Evolutionary conservation across 1,284 basidiomycete genomes (phyloP).

Genomic region (Apiotrichum siamense): DNA sequence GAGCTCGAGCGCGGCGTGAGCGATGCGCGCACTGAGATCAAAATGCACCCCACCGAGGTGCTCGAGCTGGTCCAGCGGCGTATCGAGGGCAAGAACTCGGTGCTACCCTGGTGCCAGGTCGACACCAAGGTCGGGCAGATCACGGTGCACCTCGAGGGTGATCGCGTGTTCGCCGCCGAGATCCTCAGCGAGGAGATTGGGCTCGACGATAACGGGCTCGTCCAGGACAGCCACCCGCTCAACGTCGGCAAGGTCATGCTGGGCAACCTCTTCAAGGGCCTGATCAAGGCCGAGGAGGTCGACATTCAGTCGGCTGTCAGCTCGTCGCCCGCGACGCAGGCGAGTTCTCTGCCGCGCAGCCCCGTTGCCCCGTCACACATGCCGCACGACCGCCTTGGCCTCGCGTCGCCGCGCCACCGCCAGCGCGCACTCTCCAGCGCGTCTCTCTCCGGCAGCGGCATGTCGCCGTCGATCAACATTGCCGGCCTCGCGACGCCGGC

Average conservation of each 20-base stretch:
- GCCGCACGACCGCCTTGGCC: conserved; percentile 33
- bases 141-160: conserved; percentile 78
- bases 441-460: conserved; percentile 10
- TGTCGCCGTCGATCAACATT: conserved; percentile 47
- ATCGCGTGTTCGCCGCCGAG: conserved; percentile 82
- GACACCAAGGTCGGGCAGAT: conserved; percentile 87
- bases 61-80: conserved; percentile 78
- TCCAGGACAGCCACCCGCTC: conserved; percentile 63
- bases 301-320: conserved; percentile 22
- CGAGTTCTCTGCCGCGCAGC: conserved; percentile 25
- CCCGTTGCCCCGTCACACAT: conserved; percentile 35
- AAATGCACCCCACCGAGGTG: conserved; percentile 55
- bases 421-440: conserved; percentile 11
- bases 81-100: conserved; percentile 86
- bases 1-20: conserved; percentile 37
- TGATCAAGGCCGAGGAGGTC: conserved; percentile 45
- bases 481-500: conserved; percentile 63
- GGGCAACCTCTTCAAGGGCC: conserved; percentile 42
- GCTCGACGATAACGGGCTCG: conserved; percentile 55
- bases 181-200: conserved; percentile 88
- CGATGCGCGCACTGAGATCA: conserved; percentile 40
- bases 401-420: conserved; percentile 12
- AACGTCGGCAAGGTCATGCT: conserved; percentile 48
- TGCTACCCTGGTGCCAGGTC: conserved; percentile 76
- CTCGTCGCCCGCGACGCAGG: conserved; percentile 14